Evolutionary conservation across 805 yeast species (phyloP).

Genomic region (Spathaspora arborariae): DNA sequence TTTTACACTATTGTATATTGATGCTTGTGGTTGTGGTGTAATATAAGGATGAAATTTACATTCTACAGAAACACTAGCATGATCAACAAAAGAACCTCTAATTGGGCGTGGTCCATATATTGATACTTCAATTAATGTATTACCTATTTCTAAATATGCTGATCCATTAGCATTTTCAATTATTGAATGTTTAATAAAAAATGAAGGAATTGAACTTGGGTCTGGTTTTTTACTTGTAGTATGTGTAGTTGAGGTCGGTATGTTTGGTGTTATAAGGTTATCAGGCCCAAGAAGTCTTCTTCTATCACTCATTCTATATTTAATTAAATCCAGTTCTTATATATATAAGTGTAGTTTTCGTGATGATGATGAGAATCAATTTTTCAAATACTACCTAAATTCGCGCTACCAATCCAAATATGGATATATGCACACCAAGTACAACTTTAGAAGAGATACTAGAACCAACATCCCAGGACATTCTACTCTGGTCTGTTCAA

Average conservation of each 20-base stretch:
- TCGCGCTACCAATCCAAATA: neutral
- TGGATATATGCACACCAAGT: no score
- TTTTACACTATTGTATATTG: conserved; percentile 21
- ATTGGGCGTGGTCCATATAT: conserved; percentile 90
- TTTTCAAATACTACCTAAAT: neutral
- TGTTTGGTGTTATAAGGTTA: conserved; percentile 44
- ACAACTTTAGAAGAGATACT: no score
- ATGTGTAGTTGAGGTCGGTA: conserved; percentile 7
- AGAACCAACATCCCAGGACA: no score
- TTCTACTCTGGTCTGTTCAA: neutral
- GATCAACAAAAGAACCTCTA: conserved; percentile 64
- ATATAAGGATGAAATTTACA: conserved; percentile 51
- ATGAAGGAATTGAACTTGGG: conserved; percentile 9
- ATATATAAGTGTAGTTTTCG: neutral
- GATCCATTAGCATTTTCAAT: conserved; percentile 79
- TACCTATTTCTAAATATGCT: conserved; percentile 67
- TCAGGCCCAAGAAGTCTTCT: conserved; percentile 84
- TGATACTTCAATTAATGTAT: conserved; percentile 59
- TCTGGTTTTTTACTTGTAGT: neutral
- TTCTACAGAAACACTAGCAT: conserved; percentile 63
- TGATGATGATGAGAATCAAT: neutral
- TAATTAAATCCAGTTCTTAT: neutral
- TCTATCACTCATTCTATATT: conserved; percentile 51
- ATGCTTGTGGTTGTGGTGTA: conserved; percentile 33
- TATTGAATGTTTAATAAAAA: conserved; percentile 62